phyloP scores from a whole-genome alignment of 2,329 filamentous ascomycete species.

The Diaporthe sp. region DNA sequence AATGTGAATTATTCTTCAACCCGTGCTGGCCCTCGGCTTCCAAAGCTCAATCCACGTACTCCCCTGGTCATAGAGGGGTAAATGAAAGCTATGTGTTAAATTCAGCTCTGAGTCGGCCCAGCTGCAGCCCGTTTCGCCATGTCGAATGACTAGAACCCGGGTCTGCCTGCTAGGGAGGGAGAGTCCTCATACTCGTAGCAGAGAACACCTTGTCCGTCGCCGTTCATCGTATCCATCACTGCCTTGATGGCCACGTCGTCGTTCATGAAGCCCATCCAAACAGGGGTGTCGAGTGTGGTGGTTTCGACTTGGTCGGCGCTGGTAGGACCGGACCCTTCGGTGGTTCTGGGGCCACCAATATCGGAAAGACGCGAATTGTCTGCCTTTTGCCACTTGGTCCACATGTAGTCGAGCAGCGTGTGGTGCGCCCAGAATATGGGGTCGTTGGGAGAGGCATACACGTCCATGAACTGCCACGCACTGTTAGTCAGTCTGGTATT shows the following conservation, averaged over 20 bases:
- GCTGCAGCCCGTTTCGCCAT: no score
- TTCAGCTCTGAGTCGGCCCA: no score
- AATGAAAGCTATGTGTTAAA: no score
- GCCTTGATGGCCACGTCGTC: neutral
- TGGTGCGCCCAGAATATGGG: constrained; percentile 49
- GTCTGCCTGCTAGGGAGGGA: neutral
- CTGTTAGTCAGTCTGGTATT: neutral
- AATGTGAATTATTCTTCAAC: no score
- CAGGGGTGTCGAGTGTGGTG: neutral
- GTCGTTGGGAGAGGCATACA: constrained; percentile 38
- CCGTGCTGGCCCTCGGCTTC: no score
- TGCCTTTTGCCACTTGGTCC: constrained; percentile 37
- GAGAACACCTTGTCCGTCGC: neutral
- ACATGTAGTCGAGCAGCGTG: constrained; percentile 41
- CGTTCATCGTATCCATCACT: neutral
- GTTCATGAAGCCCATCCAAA: neutral
- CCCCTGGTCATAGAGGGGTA: no score
- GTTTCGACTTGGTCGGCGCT: neutral
- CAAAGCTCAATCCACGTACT: no score
- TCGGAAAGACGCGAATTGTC: neutral
- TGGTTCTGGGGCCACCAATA: constrained; percentile 3
- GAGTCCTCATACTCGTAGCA: neutral
- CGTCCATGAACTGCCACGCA: constrained; percentile 34
- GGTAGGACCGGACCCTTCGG: neutral
- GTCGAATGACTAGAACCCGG: neutral